phyloP scores from a whole-genome alignment of 2,329 filamentous ascomycete species.

The Stagonosporopsis rhizophila region DNA sequence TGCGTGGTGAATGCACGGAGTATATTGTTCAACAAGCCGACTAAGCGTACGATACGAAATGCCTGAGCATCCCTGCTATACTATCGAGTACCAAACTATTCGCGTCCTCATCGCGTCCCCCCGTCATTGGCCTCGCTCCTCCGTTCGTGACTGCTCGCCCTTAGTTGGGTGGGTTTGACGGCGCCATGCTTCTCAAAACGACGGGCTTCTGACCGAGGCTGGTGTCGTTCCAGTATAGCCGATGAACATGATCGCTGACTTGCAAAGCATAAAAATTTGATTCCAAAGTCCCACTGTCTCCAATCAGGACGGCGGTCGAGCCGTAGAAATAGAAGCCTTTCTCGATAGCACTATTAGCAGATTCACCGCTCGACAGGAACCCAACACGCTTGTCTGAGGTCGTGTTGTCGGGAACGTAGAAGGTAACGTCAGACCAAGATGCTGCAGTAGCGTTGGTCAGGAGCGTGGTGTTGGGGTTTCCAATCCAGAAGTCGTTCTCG shows the following conservation, averaged over 20 bases:
- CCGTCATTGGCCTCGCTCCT: background rate
- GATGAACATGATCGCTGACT: slow-evolving; percentile 18
- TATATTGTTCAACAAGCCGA: background rate
- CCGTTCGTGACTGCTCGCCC: background rate
- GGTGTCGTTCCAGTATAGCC: slow-evolving; percentile 35
- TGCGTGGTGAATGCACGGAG: background rate
- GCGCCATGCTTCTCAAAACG: slow-evolving; percentile 26
- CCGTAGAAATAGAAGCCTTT: slow-evolving; percentile 32
- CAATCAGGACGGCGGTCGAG: slow-evolving; percentile 22
- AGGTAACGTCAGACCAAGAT: slow-evolving; percentile 26
- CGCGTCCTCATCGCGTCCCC: background rate
- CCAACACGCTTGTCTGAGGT: slow-evolving; percentile 23
- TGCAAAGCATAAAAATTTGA: slow-evolving; percentile 22
- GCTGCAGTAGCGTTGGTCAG: slow-evolving; percentile 10
- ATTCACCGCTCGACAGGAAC: slow-evolving; percentile 18
- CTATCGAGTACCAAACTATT: background rate
- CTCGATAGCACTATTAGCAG: slow-evolving; percentile 12
- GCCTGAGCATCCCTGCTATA: background rate
- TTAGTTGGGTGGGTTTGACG: slow-evolving; percentile 21
- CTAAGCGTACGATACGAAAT: background rate
- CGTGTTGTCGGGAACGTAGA: slow-evolving; percentile 23
- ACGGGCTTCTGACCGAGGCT: slow-evolving; percentile 27
- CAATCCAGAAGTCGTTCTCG: slow-evolving; percentile 12
- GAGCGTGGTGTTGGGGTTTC: slow-evolving; percentile 25
- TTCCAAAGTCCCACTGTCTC: slow-evolving; percentile 21